Base-by-base conservation (phyloP, 2,329 filamentous ascomycete genomes). In the Aspergillus brunneoviolaceus region DNA sequence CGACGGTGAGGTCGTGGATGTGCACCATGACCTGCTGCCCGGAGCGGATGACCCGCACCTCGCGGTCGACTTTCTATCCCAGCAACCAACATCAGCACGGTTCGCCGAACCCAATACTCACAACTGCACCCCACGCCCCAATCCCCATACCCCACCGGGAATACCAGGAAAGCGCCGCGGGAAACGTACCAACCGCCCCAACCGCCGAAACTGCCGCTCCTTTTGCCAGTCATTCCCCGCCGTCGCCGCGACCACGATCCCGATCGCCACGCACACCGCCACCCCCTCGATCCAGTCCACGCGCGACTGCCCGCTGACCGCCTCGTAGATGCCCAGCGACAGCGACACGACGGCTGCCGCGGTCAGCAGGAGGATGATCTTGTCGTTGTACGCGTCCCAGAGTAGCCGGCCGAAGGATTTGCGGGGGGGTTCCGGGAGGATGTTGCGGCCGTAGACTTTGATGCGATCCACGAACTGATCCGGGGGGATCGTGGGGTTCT, bases 241-340 rank as follows among this genome's bases (percentile, higher is more conserved):
- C 58, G 88, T 89, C 16, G 90, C 89, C 29, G 88, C 72, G 2
- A 91, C 87, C 48, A 92, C 89, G 60, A 92, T 86, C n/a, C 86
- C 67, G 59, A 92, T 90, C 51, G 89, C 89, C n/a, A 87, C 83
- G 50, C 91, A 87, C 60, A 92, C 90, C 9, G 89, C 89, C 5
- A 91, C 87, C 60, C 89, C 89, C 74, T 92, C 89, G 11, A 92
- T 86, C 89, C 89, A 92, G 71, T 91, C 87, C 6, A 90, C 85
- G 49, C 82, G 82, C 3, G 84, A 74, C 2, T 78, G 70, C 2
- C 80, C 72, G 57, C 82, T 79, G n/a, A 75, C 68, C 1, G 82
- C 80, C n/a, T 91, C 86, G 69, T 90, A 91, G 3, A 91, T 82
- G 29, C 89, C 89, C 49, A 92, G 82, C 0, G 85, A 86, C 19